Percentiles rank a stretch among this genome's conserved stretches.
Evolutionary conservation across 2,329 filamentous ascomycete genomes (phyloP).

Genomic region (Aspergillus carbonarius): DNA sequence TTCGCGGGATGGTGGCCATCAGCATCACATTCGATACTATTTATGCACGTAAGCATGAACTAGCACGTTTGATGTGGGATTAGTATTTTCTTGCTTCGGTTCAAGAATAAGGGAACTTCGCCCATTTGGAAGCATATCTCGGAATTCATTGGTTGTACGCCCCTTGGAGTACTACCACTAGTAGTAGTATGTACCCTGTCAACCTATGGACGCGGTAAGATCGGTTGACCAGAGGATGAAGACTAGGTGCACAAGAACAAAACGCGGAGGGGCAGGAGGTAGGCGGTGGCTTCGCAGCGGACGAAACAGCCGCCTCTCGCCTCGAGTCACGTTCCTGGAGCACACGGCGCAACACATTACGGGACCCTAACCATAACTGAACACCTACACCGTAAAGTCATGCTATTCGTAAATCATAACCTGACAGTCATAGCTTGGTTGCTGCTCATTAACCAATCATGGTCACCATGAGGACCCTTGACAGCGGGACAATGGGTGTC

Average conservation of each 20-base stretch:
- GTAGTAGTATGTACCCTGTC: not conserved
- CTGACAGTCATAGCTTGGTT: not conserved
- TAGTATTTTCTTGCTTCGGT: not conserved
- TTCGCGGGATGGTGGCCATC: not conserved
- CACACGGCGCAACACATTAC: not conserved
- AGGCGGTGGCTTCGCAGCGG: not conserved
- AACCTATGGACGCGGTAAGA: not conserved
- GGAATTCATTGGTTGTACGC: not conserved
- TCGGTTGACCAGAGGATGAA: not conserved
- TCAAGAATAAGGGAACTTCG: not conserved
- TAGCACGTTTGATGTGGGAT: not conserved
- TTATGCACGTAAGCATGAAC: not conserved
- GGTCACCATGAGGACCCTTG: not conserved
- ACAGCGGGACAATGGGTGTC: not conserved
- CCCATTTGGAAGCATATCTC: not conserved
- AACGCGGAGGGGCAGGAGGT: not conserved
- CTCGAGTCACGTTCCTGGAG: not conserved
- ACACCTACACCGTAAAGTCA: not conserved
- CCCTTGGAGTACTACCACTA: not conserved
- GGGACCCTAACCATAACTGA: not conserved
- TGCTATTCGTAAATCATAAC: not conserved
- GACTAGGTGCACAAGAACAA: not conserved
- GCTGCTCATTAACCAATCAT: not conserved
- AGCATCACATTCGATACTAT: not conserved
- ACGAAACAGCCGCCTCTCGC: not conserved